Percentiles rank a stretch among this genome's conserved stretches.
Conservation (phyloP, 371 early-diverging fungal genomes). For the Apophysomyces elegans region DNA sequence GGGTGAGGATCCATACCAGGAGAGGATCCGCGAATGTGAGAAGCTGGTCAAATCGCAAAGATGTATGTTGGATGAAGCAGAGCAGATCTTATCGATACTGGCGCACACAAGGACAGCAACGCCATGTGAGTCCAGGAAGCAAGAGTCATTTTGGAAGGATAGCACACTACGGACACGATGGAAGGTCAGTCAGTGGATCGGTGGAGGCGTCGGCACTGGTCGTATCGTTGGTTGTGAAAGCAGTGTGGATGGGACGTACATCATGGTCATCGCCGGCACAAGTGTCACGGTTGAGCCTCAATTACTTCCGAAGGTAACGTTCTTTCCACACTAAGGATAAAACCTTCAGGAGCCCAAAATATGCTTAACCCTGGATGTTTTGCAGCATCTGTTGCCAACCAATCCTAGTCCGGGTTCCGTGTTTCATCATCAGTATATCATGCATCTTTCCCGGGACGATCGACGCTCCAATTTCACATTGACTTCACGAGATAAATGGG, state of each 20-base stretch:
- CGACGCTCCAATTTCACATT: slow-evolving; percentile 9
- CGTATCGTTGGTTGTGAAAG: slow-evolving; percentile 20
- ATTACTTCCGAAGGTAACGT: slow-evolving; percentile 23
- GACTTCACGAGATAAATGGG: slow-evolving; percentile 11
- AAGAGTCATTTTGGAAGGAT: slow-evolving; percentile 13
- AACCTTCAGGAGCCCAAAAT: too few relatives aligned
- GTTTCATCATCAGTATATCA: slow-evolving; percentile 27
- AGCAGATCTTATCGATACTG: slow-evolving; percentile 9
- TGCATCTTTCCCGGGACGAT: slow-evolving; percentile 22
- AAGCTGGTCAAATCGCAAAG: slow-evolving; percentile 18
- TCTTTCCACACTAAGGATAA: neutral
- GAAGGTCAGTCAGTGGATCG: slow-evolving; percentile 27
- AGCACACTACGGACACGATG: slow-evolving; percentile 18
- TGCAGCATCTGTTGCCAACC: slow-evolving; percentile 1
- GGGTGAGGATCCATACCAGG: slow-evolving; percentile 11
- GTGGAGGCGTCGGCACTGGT: slow-evolving; percentile 27
- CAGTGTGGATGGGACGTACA: slow-evolving; percentile 20
- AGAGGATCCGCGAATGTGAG: slow-evolving; percentile 19
- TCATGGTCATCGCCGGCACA: slow-evolving; percentile 23
- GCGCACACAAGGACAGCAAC: neutral
- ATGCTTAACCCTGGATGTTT: slow-evolving; percentile 4
- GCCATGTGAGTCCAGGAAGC: neutral
- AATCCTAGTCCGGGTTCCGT: slow-evolving; percentile 1
- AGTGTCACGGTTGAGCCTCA: slow-evolving; percentile 20
- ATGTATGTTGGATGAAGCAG: slow-evolving; percentile 24